A percentile compares a stretch with the other conserved stretches of the same genome.
These are phyloP conservation scores for Inonotus obliquus DNA, from an alignment of 1,284 basidiomycete genomes.

Conservation along the genomic window DNA sequence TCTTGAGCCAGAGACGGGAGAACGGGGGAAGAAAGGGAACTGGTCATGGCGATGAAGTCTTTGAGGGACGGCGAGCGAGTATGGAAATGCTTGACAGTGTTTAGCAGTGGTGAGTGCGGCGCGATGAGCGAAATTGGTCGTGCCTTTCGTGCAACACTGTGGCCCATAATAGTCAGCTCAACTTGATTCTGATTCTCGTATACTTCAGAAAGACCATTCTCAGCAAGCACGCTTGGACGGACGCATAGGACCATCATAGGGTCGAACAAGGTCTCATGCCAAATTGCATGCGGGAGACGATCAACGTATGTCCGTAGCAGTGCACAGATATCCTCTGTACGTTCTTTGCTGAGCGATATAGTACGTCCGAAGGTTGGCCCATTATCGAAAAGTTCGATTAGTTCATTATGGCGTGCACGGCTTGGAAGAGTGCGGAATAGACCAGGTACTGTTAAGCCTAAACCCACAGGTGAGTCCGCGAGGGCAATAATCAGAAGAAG, in stretches of 20 bases:
- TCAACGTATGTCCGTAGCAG: constrained; percentile 55
- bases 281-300: constrained; percentile 47
- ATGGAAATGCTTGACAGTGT: background rate
- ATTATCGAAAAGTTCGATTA: constrained; percentile 35
- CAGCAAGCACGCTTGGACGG: constrained; percentile 35
- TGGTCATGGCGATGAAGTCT: background rate
- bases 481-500: background rate
- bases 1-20: background rate
- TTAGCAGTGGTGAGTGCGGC: constrained; percentile 5
- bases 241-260: constrained; percentile 51
- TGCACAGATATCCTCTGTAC: constrained; percentile 54
- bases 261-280: constrained; percentile 39
- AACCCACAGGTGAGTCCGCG: background rate
- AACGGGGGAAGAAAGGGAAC: background rate
- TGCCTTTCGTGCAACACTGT: constrained; percentile 23
- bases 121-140: constrained; percentile 8
- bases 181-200: constrained; percentile 21
- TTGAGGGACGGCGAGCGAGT: constrained; percentile 5
- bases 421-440: constrained; percentile 41
- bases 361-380: constrained; percentile 29
- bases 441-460: constrained; percentile 42
- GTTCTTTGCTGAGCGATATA: constrained; percentile 43
- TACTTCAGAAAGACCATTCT: constrained; percentile 28
- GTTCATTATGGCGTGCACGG: constrained; percentile 32
- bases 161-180: constrained; percentile 14